Conservation (phyloP, 176 grass and related monocot species). For the Oryza meridionalis region DNA sequence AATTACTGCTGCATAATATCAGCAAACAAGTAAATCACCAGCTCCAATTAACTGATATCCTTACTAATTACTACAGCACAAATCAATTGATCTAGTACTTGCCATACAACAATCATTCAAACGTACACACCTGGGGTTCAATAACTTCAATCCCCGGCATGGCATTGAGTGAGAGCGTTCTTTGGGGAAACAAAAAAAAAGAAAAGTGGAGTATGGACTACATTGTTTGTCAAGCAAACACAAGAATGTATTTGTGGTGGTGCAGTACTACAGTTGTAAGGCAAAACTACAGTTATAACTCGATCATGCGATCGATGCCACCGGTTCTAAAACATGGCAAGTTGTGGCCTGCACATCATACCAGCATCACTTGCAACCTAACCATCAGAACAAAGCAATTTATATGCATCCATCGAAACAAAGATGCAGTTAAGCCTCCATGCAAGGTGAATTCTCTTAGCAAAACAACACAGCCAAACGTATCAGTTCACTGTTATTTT, state of each 20-base stretch:
- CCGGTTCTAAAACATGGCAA: neutral
- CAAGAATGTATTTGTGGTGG: neutral
- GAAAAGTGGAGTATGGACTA: neutral
- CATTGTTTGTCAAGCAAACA: neutral
- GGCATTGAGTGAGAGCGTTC: neutral
- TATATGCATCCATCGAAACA: neutral
- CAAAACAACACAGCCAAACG: neutral
- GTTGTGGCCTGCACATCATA: neutral
- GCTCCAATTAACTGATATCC: neutral
- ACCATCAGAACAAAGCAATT: neutral
- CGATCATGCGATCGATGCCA: neutral
- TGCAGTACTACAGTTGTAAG: neutral
- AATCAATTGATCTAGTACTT: neutral
- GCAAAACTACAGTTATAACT: neutral
- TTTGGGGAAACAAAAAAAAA: neutral
- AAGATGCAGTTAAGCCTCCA: neutral
- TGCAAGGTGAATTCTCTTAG: neutral
- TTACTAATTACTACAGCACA: neutral
- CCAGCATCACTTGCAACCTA: conserved; percentile 20
- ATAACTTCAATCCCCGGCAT: neutral
- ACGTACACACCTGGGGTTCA: neutral
- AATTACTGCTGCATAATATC: neutral
- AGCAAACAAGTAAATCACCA: neutral
- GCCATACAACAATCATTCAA: neutral
- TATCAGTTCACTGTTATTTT: neutral